Conservation (phyloP, 1,139 yeast genomes). For the Wickerhamomyces sp. region DNA sequence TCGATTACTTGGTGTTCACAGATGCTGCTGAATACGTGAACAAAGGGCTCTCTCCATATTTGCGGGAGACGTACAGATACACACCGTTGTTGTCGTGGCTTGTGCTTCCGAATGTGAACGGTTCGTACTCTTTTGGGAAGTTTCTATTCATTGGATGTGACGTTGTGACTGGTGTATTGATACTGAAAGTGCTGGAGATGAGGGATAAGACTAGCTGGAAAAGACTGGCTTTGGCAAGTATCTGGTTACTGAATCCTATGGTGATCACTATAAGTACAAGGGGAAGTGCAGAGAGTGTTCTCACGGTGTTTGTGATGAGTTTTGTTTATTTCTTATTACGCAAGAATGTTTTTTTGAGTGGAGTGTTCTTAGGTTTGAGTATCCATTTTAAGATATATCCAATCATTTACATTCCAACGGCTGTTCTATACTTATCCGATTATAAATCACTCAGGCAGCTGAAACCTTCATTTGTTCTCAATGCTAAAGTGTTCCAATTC, state of each 20-base stretch:
- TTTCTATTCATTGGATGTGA: slow-evolving; percentile 73
- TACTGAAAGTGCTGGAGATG: slow-evolving; percentile 40
- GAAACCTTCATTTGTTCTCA: slow-evolving; percentile 13
- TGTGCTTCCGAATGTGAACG: slow-evolving; percentile 49
- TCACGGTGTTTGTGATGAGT: slow-evolving; percentile 72
- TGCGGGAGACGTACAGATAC: slow-evolving; percentile 84
- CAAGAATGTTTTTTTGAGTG: slow-evolving; percentile 43
- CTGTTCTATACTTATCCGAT: slow-evolving; percentile 14
- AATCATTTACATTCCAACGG: slow-evolving; percentile 51
- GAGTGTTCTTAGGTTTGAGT: slow-evolving; percentile 67
- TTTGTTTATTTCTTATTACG: slow-evolving; percentile 44
- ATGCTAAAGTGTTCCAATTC: slow-evolving; percentile 40
- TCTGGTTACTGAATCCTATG: slow-evolving; percentile 95
- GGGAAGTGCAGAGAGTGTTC: slow-evolving; percentile 88
- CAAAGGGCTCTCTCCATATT: slow-evolving; percentile 66
- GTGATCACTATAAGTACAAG: slow-evolving; percentile 90
- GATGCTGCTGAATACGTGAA: slow-evolving; percentile 82
- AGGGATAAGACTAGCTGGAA: slow-evolving; percentile 23
- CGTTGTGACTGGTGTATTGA: slow-evolving; percentile 70
- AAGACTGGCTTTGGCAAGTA: slow-evolving; percentile 42
- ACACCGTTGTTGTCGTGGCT: slow-evolving; percentile 90
- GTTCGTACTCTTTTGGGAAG: slow-evolving; percentile 66
- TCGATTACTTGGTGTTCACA: slow-evolving; percentile 88
- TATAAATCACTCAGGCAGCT: neutral
- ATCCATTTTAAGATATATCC: slow-evolving; percentile 93